Evolutionary conservation across 352 stramenopile genomes (phyloP).

Genomic region (Phytopythium oedochilum): DNA sequence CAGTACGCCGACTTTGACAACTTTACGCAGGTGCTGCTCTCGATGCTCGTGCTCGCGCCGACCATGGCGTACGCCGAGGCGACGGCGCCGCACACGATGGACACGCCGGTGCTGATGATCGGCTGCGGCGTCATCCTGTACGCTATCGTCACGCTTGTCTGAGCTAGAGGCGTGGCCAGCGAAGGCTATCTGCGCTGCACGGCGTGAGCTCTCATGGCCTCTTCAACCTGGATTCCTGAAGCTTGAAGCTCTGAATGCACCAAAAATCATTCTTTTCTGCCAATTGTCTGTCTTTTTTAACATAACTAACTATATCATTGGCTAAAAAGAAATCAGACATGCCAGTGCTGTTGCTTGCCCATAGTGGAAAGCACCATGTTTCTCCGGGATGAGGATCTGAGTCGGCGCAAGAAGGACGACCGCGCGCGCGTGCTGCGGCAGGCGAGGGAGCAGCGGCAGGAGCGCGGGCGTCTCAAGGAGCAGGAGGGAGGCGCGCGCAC

Average conservation of each 20-base stretch:
- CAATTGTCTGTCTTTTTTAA: too few species aligned
- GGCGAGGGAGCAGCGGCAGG: constrained; percentile 40
- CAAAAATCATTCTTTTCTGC: neutral
- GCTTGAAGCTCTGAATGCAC: too few species aligned
- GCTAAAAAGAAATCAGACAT: too few species aligned
- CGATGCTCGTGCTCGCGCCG: constrained; percentile 82
- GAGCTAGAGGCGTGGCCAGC: constrained; percentile 7
- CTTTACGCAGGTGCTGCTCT: constrained; percentile 59
- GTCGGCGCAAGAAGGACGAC: constrained; percentile 20
- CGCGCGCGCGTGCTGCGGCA: constrained; percentile 49
- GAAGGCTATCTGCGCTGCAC: too few species aligned
- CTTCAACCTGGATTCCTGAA: too few species aligned
- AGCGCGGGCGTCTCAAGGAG: constrained; percentile 32
- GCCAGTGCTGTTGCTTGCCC: too few species aligned
- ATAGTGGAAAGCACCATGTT: constrained; percentile 30
- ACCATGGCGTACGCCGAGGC: constrained; percentile 80
- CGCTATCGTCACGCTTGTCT: constrained; percentile 73
- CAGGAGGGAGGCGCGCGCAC: constrained; percentile 20
- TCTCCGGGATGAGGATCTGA: constrained; percentile 43
- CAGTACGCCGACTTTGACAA: constrained; percentile 80
- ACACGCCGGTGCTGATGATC: constrained; percentile 82
- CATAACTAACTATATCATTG: too few species aligned
- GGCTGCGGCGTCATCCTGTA: constrained; percentile 77
- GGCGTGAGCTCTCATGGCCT: too few species aligned
- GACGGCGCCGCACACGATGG: constrained; percentile 84